phyloP scores from a whole-genome alignment of 768 basidiomycete species.

The Termitomyces sp. region DNA sequence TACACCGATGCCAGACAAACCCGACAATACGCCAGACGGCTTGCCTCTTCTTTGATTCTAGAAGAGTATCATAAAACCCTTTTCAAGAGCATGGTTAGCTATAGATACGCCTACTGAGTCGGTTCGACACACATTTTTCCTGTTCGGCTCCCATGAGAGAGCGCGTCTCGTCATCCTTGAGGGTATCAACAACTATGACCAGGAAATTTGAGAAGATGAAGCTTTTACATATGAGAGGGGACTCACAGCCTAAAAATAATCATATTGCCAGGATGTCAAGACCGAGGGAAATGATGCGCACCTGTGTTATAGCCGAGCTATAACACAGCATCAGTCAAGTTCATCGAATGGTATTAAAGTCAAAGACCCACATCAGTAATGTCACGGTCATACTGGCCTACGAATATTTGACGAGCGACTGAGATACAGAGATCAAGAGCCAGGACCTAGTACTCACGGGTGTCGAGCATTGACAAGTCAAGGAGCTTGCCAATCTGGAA shows the following conservation, averaged over 20 bases:
- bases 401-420: not conserved
- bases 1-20: not conserved
- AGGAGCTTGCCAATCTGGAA: conserved; percentile 61
- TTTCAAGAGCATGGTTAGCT: not conserved
- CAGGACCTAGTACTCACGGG: conserved; percentile 34
- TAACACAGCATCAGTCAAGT: not conserved
- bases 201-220: not conserved
- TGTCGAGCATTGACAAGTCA: conserved; percentile 61
- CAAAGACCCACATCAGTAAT: not conserved
- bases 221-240: not conserved
- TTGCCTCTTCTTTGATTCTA: not conserved
- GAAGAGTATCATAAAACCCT: not conserved
- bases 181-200: not conserved
- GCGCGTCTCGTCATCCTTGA: not conserved
- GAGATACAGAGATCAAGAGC: not conserved
- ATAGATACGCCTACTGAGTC: not conserved
- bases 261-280: not conserved
- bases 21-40: conserved; percentile 1
- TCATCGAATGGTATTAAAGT: not conserved
- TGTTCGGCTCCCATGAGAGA: not conserved
- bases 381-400: not conserved
- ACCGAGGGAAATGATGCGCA: not conserved
- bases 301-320: not conserved
- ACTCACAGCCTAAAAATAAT: not conserved
- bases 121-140: not conserved